Base-by-base conservation (phyloP, 2,329 filamentous ascomycete genomes). In the Aureobasidium vineae region DNA sequence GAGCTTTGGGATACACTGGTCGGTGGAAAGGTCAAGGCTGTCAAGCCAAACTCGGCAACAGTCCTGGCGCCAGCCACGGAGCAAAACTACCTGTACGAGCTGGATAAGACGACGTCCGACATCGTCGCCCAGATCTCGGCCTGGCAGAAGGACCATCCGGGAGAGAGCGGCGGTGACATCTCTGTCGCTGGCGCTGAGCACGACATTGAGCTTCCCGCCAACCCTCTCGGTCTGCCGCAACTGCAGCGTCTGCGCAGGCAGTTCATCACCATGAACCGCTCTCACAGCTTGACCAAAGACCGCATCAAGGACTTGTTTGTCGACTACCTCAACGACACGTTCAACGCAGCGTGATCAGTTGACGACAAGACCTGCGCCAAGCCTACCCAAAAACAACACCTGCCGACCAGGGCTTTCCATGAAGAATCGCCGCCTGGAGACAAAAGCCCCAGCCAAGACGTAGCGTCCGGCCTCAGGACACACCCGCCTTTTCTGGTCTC, bases 91-190 rank as follows among this genome's bases (percentile, higher is more conserved):
- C 82, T 96, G 63, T 92, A 95, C 75, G 84, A 91, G 68, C 82
- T 96, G 28, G 91, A 96, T 77, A 86, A 86, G 69, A 87, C 88
- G 74, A 94, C 91, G 8, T 91, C 92, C 71, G 89, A 89, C 64
- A 85, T 96, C 36, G 84, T 95, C 63, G 86, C 86, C 71, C 82
- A 82, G 66, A 87, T 96, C 43, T 77, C 90, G 66, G 86, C 89
- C 56, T 88, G 86, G 79, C 86, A 90, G 74, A 83, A 85, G 68
- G 83, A 86, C 66, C 88, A 91, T 63, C 75, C 79, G 8, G 84
- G 83, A 1, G 88, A 90, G 69, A 85, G 82, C 28, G 86, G 86
- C 8, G 84, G 83, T 6, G 65, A 67, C 26, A 49, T 66, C 19
- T 21, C 90, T 19, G 76, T 82, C 2, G 80, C 76, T 21, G 82